Base-by-base conservation (phyloP, 345 rosid genomes). In the Pugionium cornutum region DNA sequence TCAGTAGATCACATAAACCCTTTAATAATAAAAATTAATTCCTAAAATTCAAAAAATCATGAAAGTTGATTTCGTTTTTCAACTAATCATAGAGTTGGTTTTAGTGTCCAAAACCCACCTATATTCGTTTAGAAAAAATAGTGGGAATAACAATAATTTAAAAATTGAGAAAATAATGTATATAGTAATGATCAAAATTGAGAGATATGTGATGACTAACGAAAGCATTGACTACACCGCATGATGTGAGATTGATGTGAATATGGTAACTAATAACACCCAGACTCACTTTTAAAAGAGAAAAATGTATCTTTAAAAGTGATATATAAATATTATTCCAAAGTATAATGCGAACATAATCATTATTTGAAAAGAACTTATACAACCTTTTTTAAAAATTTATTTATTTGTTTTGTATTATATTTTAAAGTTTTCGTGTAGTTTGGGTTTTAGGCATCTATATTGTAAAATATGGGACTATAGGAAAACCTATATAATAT, bases 241-340 rank as follows among this genome's bases (percentile, higher is more conserved):
- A 54, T 54, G 63, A 70, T 62, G 68, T 70, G 63, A 53, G 63
- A 54, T 46, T 70, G 70, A 58, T 64, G 71, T 72, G 56, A 65
- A 37, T 52, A 43, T 50, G 60, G 39, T 72, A 66, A 73, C 66
- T 52, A 66, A 66, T 66, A 59, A 66, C 67, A 73, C 67, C 51
- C 53, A 58, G 27, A 73, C 11, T 51, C 72, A 58, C 65, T 57
- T 54, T 48, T 64, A 27, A 33, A 30, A 30, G 29, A 34, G 36
- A 5, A 62, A 7, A 30, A 25, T 62, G 35, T 39, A 62, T 37
- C 27, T 41, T 56, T 10, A 7, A 34, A 42, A 41, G 27, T 29
- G 9, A 34, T 68, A 34, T 34, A 34, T 34, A 3, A 18, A 34
- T 34, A 31, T 41, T 40, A 30, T 25, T 47, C 18, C 40, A 42